These are phyloP conservation scores for Sicyos baderoa DNA, from an alignment of 306 rosid genomes.

Conservation along the genomic window DNA sequence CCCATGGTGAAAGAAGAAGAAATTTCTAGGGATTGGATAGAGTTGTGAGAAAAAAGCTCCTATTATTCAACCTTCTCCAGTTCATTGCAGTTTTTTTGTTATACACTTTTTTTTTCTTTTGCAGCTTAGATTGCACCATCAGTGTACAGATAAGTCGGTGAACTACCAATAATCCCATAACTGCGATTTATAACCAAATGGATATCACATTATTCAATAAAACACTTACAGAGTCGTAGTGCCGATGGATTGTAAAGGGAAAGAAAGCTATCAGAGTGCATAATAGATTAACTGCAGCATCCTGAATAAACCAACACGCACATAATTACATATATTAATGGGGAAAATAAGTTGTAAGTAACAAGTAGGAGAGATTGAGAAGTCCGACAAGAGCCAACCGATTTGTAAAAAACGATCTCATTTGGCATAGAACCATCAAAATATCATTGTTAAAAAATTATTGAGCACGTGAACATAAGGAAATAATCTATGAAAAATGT, in stretches of 20 bases:
- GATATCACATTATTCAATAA: neutral
- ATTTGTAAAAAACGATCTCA: neutral
- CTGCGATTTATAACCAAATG: neutral
- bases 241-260: conserved; percentile 56
- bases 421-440: neutral
- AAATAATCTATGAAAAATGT: neutral
- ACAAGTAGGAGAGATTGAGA: neutral
- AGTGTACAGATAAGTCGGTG: neutral
- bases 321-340: conserved; percentile 6
- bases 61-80: neutral
- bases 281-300: conserved; percentile 50
- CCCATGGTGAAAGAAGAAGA: neutral
- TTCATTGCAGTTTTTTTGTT: neutral
- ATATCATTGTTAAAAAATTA: neutral
- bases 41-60: neutral
- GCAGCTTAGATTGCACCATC: neutral
- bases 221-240: conserved; percentile 62
- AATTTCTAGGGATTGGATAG: neutral
- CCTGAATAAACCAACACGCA: conserved; percentile 53
- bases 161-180: neutral
- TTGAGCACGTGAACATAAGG: conserved; percentile 4
- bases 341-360: neutral
- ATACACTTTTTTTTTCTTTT: neutral
- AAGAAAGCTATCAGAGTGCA: conserved; percentile 46
- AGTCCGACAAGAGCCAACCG: neutral